Conservation (phyloP, 164 flowering plant species). For the Dillenia turbinata region DNA sequence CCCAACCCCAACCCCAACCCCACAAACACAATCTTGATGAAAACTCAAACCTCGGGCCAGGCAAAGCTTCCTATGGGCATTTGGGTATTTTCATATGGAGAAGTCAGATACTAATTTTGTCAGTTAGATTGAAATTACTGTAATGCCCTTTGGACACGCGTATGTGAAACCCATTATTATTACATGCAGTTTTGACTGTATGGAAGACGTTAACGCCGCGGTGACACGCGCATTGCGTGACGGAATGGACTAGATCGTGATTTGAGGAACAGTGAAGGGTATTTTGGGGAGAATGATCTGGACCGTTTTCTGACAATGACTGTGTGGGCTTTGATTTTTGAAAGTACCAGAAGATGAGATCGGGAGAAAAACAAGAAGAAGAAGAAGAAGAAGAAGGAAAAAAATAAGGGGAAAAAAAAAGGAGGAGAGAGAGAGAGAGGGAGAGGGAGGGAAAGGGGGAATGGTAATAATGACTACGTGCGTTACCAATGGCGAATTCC, state of each 20-base stretch:
- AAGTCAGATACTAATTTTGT: too few relatives aligned
- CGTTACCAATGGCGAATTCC: slow-evolving; percentile 27
- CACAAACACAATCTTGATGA: too few relatives aligned
- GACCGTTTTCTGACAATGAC: neutral
- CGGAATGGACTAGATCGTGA: neutral
- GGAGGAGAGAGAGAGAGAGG: neutral
- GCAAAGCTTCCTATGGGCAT: too few relatives aligned
- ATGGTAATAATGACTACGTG: neutral
- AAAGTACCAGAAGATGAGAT: neutral
- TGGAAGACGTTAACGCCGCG: too few relatives aligned
- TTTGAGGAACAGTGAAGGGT: neutral
- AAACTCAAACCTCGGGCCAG: too few relatives aligned
- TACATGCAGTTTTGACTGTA: too few relatives aligned
- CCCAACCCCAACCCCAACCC: too few relatives aligned
- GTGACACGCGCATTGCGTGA: neutral
- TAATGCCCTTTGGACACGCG: too few relatives aligned
- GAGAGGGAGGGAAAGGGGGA: neutral
- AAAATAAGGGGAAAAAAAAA: neutral
- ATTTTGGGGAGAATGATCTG: neutral
- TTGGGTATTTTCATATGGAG: too few relatives aligned
- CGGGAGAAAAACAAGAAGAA: neutral
- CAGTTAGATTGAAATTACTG: too few relatives aligned
- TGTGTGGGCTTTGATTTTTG: too few relatives aligned
- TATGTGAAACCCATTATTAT: too few relatives aligned
- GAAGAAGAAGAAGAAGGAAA: neutral